Percentiles rank a stretch among this genome's conserved stretches.
phyloP scores from a whole-genome alignment of 139 green algal genomes.

The Tetratostichococcus sp. region DNA sequence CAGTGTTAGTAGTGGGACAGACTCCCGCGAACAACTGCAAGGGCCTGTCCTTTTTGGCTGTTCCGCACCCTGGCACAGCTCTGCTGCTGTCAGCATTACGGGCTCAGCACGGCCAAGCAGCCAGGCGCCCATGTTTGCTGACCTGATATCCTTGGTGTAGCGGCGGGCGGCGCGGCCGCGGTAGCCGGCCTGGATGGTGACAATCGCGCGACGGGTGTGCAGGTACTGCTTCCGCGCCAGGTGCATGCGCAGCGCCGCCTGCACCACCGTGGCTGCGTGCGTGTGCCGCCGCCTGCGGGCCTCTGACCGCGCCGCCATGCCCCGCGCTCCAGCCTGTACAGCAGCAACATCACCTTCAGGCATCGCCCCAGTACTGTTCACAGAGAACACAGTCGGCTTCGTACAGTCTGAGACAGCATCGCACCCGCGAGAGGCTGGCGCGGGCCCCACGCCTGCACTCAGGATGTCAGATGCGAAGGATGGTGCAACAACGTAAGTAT shows the following conservation, averaged over 20 bases:
- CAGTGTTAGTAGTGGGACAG: no score
- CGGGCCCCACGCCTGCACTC: no score
- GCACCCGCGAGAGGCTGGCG: no score
- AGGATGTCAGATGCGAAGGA: not conserved
- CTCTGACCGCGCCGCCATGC: conserved; percentile 39
- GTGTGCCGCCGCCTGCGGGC: conserved; percentile 34
- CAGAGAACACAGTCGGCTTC: no score
- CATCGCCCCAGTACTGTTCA: no score
- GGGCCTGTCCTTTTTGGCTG: no score
- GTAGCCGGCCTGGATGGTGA: conserved; percentile 45
- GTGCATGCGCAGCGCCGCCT: conserved; percentile 34
- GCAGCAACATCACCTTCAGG: not conserved
- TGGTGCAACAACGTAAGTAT: no score
- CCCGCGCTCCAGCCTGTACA: conserved; percentile 43
- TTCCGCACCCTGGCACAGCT: no score
- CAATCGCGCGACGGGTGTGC: conserved; percentile 15
- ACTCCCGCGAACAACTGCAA: no score
- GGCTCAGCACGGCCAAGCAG: no score
- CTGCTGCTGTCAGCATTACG: no score
- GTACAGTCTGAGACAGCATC: no score
- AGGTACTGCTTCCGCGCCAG: conserved; percentile 24
- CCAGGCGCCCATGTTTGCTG: not conserved
- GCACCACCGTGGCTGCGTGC: conserved; percentile 48
- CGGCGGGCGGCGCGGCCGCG: conserved; percentile 36
- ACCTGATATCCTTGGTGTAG: conserved; percentile 31